phyloP scores from a whole-genome alignment of 768 basidiomycete species.

The Russula lepida region DNA sequence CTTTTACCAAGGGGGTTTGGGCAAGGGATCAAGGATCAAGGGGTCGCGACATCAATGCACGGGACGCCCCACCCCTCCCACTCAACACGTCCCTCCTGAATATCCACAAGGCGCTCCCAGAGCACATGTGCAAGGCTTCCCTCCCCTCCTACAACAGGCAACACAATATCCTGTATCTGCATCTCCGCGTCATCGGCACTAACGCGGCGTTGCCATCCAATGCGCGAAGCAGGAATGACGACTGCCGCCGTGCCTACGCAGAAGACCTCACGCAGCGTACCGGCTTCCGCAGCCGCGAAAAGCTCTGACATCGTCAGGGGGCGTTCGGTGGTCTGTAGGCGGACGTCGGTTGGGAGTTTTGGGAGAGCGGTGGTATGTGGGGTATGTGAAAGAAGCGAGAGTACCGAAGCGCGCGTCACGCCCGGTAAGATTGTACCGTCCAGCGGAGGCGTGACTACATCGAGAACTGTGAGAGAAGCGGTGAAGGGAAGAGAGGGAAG shows the following conservation, averaged over 20 bases:
- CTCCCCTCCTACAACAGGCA: conserved; percentile 47
- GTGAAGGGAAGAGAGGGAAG: background rate
- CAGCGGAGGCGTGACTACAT: conserved; percentile 82
- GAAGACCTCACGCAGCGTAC: conserved; percentile 71
- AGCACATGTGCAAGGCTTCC: conserved; percentile 57
- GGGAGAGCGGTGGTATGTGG: conserved; percentile 24
- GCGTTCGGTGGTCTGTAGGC: conserved; percentile 36
- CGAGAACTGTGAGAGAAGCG: conserved; percentile 39
- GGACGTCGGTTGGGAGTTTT: conserved; percentile 29
- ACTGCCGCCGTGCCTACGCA: conserved; percentile 80
- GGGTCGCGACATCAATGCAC: conserved; percentile 21
- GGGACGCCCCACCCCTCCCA: conserved; percentile 60
- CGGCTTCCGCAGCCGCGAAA: conserved; percentile 39
- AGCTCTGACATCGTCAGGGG: conserved; percentile 40
- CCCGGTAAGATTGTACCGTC: conserved; percentile 92
- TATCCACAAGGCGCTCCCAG: conserved; percentile 62
- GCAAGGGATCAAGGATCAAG: background rate
- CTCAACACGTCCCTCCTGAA: conserved; percentile 59
- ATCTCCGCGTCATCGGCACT: background rate
- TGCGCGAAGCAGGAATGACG: conserved; percentile 60
- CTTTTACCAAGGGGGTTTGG: background rate
- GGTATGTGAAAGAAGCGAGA: conserved; percentile 62
- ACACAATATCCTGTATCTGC: conserved; percentile 8
- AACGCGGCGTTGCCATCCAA: conserved; percentile 53
- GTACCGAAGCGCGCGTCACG: conserved; percentile 84